Evolutionary conservation across 306 rosid species (phyloP).

Genomic region (Lithocarpus polystachyus): DNA sequence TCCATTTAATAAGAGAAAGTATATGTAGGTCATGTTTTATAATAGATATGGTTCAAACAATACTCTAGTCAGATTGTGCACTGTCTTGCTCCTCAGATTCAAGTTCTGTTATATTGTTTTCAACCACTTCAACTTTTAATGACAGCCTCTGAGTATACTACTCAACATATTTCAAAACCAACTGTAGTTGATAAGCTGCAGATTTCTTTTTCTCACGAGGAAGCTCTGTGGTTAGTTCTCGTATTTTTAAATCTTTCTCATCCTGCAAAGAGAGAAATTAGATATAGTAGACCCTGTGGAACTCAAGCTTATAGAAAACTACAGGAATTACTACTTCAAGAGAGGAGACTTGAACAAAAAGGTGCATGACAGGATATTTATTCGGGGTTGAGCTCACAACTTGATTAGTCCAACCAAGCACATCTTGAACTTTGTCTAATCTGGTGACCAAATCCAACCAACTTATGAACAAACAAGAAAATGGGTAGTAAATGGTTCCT

Average conservation of each 20-base stretch:
- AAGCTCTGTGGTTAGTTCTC: slow-evolving; percentile 19
- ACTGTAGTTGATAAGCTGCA: slow-evolving; percentile 21
- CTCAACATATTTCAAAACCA: slow-evolving; percentile 21
- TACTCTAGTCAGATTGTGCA: slow-evolving; percentile 3
- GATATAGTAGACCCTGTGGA: neutral
- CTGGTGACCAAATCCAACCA: neutral
- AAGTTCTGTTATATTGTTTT: slow-evolving; percentile 5
- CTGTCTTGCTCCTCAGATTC: slow-evolving; percentile 11
- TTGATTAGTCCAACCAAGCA: neutral
- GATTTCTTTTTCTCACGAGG: slow-evolving; percentile 21
- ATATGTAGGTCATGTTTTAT: neutral
- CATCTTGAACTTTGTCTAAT: neutral
- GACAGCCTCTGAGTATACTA: slow-evolving; percentile 18
- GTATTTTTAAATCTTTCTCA: slow-evolving; percentile 22
- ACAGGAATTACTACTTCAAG: neutral
- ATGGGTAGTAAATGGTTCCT: neutral
- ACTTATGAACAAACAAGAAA: neutral
- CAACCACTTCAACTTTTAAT: slow-evolving; percentile 13
- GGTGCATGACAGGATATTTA: neutral
- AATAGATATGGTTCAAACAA: neutral
- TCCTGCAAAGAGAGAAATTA: slow-evolving; percentile 1
- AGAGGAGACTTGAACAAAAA: neutral
- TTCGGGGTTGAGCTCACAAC: neutral
- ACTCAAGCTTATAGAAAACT: neutral
- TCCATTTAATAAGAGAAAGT: neutral